Conservation (phyloP, 495 filamentous ascomycete genomes). For the Aspergillus saccharolyticus region DNA sequence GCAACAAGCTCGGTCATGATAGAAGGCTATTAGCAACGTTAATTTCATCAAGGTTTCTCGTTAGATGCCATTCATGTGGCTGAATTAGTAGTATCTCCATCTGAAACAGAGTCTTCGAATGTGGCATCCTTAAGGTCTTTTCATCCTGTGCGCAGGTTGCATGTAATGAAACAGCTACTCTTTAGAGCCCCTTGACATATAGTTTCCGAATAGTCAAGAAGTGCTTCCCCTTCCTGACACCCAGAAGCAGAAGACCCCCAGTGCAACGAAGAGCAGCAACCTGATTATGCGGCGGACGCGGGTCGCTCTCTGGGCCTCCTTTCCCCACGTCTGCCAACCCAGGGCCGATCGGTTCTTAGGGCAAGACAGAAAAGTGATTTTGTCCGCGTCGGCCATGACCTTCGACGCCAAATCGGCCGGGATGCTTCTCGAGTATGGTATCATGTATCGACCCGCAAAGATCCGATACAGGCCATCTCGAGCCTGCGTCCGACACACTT, state of each 20-base stretch:
- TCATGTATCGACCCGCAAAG: constrained; percentile 15
- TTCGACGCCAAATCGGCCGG: constrained; percentile 18
- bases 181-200: too few relatives aligned
- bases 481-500: constrained; percentile 15
- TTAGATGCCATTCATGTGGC: too few relatives aligned
- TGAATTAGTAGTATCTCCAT: too few relatives aligned
- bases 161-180: too few relatives aligned
- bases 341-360: constrained; percentile 1
- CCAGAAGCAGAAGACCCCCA: background rate
- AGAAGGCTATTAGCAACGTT: too few relatives aligned
- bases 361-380: constrained; percentile 4
- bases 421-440: constrained; percentile 12
- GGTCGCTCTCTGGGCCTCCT: background rate
- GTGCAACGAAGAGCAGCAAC: background rate
- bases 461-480: constrained; percentile 9
- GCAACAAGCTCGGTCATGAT: too few relatives aligned
- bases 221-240: background rate
- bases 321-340: constrained; percentile 7
- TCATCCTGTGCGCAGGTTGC: too few relatives aligned
- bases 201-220: too few relatives aligned
- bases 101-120: too few relatives aligned
- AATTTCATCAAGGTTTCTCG: too few relatives aligned
- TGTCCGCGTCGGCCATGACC: constrained; percentile 10
- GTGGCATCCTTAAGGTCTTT: too few relatives aligned
- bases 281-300: background rate